phyloP scores from a whole-genome alignment of 2,329 filamentous ascomycete species.

The Colletotrichum simmondsii region DNA sequence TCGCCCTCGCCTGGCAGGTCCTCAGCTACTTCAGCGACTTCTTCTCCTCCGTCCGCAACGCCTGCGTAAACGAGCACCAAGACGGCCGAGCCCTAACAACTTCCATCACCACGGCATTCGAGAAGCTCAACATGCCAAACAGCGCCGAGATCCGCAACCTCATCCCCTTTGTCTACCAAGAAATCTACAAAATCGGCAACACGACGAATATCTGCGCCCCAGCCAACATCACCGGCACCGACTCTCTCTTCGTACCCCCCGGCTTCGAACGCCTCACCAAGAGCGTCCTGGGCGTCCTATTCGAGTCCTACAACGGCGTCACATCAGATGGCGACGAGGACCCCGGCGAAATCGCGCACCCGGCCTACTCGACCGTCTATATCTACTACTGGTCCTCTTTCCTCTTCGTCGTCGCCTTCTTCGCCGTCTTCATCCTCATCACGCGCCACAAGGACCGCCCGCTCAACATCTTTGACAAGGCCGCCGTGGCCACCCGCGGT shows the following conservation, averaged over 20 bases:
- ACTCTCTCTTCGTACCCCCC: slow-evolving; percentile 1
- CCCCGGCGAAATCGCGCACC: slow-evolving; percentile 7
- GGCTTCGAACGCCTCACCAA: background rate
- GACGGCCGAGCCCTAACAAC: slow-evolving; percentile 15
- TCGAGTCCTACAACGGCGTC: slow-evolving; percentile 26
- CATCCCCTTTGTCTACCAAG: slow-evolving; percentile 8
- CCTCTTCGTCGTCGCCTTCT: slow-evolving; percentile 18
- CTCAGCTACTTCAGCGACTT: slow-evolving; percentile 23
- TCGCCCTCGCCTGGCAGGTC: slow-evolving; percentile 39
- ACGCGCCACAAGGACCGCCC: slow-evolving; percentile 25
- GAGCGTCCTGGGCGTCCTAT: slow-evolving; percentile 16
- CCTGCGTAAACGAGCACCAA: slow-evolving; percentile 14
- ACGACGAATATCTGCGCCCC: slow-evolving; percentile 13
- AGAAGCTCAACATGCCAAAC: slow-evolving; percentile 22
- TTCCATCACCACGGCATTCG: background rate
- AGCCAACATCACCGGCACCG: background rate
- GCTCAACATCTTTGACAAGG: slow-evolving; percentile 27
- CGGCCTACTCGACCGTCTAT: slow-evolving; percentile 28
- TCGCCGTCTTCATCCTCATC: slow-evolving; percentile 27
- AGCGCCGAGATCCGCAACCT: slow-evolving; percentile 11
- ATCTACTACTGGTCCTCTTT: slow-evolving; percentile 30
- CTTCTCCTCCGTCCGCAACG: slow-evolving; percentile 1
- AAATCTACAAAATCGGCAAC: slow-evolving; percentile 27
- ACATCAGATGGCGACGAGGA: background rate
- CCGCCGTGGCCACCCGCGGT: slow-evolving; percentile 8